Conservation (phyloP, 2,329 filamentous ascomycete species). For the Alternaria viburni region DNA sequence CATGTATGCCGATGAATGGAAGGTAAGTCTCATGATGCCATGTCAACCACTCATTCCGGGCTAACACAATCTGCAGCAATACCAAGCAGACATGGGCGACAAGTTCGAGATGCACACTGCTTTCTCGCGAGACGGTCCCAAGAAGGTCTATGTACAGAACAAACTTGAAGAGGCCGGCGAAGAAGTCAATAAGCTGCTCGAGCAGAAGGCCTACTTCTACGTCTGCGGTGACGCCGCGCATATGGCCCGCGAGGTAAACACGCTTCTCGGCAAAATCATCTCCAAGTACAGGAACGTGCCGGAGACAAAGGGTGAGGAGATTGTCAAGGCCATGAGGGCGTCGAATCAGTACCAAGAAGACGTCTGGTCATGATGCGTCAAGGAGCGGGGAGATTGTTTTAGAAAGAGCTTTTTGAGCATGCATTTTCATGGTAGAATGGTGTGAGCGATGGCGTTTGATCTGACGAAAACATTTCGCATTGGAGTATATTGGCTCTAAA, state of each 20-base stretch:
- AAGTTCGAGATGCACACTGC: constrained; percentile 90
- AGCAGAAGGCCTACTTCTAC: constrained; percentile 92
- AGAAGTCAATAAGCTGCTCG: constrained; percentile 85
- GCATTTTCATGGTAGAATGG: constrained; percentile 41
- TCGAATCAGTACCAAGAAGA: constrained; percentile 95
- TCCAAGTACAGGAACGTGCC: constrained; percentile 81
- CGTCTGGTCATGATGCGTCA: constrained; percentile 64
- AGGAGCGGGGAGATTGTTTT: neutral
- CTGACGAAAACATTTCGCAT: constrained; percentile 2
- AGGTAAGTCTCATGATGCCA: constrained; percentile 65
- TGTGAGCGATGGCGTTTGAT: constrained; percentile 30
- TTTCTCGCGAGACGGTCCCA: constrained; percentile 84
- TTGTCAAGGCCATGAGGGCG: constrained; percentile 95
- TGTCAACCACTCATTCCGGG: constrained; percentile 12
- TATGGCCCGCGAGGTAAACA: constrained; percentile 94
- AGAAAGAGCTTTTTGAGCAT: constrained; percentile 13
- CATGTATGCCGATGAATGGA: constrained; percentile 89
- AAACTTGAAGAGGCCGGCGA: constrained; percentile 81
- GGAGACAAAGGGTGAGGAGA: constrained; percentile 88
- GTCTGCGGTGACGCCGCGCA: constrained; percentile 97
- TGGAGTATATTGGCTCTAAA: neutral
- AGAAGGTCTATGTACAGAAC: constrained; percentile 98
- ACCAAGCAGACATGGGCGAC: constrained; percentile 82
- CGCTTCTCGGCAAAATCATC: constrained; percentile 85
- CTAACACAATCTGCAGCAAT: constrained; percentile 65